These are phyloP conservation scores for Eremochloa ophiuroides DNA, from an alignment of 176 grass and related monocot genomes.

Conservation along the genomic window DNA sequence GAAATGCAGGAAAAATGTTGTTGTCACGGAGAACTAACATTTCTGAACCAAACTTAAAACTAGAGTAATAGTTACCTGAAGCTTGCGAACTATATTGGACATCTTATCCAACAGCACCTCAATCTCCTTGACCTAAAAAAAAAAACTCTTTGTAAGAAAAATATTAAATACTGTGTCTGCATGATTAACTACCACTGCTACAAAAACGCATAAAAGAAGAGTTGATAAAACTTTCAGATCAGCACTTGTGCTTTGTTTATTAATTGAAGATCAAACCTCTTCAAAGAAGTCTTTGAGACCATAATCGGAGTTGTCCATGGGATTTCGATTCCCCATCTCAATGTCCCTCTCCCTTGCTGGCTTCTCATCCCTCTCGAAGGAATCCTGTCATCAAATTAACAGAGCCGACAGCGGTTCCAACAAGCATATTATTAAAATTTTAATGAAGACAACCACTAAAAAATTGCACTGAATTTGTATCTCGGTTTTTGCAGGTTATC, in stretches of 20 bases:
- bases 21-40: not conserved
- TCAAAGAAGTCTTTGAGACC: conserved; percentile 60
- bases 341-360: conserved; percentile 39
- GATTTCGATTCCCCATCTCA: conserved; percentile 38
- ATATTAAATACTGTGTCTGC: not conserved
- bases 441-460: not conserved
- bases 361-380: conserved; percentile 31
- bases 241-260: not conserved
- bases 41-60: not conserved
- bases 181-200: not conserved
- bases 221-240: not conserved
- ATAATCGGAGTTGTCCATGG: conserved; percentile 47
- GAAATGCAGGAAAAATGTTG: not conserved
- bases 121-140: conserved; percentile 41
- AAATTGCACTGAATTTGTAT: not conserved
- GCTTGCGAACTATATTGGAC: conserved; percentile 49
- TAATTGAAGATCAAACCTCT: conserved; percentile 21
- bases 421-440: not conserved
- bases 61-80: conserved; percentile 40
- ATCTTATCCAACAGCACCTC: conserved; percentile 49
- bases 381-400: conserved; percentile 33
- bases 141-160: not conserved
- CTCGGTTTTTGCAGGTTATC: not conserved
- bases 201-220: not conserved
- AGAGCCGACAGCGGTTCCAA: not conserved